Evolutionary conservation across 257 asterid genomes (phyloP), one percentile per base, ranked within the genome.

Genomic region (Ehretia macrophylla): DNA sequence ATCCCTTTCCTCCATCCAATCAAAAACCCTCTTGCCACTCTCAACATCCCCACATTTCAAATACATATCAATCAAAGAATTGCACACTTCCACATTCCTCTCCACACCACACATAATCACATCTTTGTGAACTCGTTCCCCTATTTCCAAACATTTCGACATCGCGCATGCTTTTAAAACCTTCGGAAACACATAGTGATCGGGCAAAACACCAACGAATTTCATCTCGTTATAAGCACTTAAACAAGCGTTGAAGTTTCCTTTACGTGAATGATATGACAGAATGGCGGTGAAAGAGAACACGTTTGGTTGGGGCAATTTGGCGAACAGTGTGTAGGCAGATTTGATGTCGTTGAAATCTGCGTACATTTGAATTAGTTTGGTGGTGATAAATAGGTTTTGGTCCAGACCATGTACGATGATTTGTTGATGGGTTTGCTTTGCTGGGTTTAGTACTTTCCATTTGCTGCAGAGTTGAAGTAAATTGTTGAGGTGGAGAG

Each of bases 1-100:
- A 62, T 74, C 69, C 49, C 60, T 71, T 58, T 61, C 65, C 55
- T 8, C 60, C 71, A 71, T 74, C 52, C 23, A n/a, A 62, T 74
- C 65, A 39, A 78, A 78, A 56, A 74, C 64, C 59, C 40, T 38
- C 46, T 64, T 71, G 17, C 67, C 80, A 22, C 66, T 60, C 37
- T 51, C 63, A 60, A 71, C 40, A 27, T 64, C 65, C 60, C 81
- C 68, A 63, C 80, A 71, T 65, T 62, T 78, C 0, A 69, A 57
- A 60, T 78, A 71, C 81, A 78, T 74, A 54, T 65, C 72, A 55
- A 78, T 68, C 59, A 74, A 52, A 68, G 80, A 74, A 65, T 71
- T 69, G 39, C 69, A 62, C 58, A 74, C 76, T 56, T 58, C 71
- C 10, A 56, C 46, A 60, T 69, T 74, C n/a, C 51, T 18, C 14